Conservation (phyloP, 768 basidiomycete species). For the Goffeauzyma gilvescens region DNA sequence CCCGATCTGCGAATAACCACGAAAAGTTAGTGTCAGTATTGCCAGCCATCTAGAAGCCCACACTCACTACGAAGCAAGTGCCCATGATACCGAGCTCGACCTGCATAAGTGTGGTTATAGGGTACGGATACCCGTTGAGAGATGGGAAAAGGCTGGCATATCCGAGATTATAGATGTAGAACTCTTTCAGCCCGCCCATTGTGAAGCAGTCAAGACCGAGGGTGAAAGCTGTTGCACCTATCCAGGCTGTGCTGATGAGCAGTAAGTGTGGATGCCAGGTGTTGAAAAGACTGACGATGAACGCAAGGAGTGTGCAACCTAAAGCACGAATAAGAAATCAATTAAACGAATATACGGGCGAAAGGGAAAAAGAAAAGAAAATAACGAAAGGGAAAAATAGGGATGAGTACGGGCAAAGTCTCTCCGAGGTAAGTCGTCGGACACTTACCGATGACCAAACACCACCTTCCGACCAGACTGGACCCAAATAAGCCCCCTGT, state of each 20-base stretch:
- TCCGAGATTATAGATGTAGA: constrained; percentile 89
- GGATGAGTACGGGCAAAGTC: too few relatives aligned
- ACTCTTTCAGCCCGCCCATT: constrained; percentile 85
- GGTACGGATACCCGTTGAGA: constrained; percentile 49
- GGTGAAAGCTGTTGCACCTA: constrained; percentile 77
- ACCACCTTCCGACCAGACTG: constrained; percentile 65
- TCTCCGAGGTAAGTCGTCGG: too few relatives aligned
- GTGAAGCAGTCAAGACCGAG: constrained; percentile 88
- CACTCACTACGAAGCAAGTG: constrained; percentile 45
- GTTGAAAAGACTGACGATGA: constrained; percentile 65
- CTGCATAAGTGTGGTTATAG: constrained; percentile 74
- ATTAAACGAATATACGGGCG: neutral
- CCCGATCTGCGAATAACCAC: constrained; percentile 39
- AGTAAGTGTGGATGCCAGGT: constrained; percentile 73
- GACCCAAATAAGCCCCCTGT: constrained; percentile 56
- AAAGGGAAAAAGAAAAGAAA: constrained; percentile 4
- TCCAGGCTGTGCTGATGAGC: constrained; percentile 60
- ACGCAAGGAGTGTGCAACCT: constrained; percentile 59
- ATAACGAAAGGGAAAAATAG: constrained; percentile 6
- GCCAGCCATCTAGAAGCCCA: neutral
- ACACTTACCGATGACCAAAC: constrained; percentile 58
- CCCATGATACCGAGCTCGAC: constrained; percentile 79
- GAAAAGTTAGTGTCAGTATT: neutral
- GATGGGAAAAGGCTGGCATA: constrained; percentile 63
- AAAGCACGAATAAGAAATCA: neutral